A percentile compares a stretch with the other conserved stretches of the same genome.
phyloP scores from a whole-genome alignment of 2,329 filamentous ascomycete genomes.

The Pyricularia sp. region DNA sequence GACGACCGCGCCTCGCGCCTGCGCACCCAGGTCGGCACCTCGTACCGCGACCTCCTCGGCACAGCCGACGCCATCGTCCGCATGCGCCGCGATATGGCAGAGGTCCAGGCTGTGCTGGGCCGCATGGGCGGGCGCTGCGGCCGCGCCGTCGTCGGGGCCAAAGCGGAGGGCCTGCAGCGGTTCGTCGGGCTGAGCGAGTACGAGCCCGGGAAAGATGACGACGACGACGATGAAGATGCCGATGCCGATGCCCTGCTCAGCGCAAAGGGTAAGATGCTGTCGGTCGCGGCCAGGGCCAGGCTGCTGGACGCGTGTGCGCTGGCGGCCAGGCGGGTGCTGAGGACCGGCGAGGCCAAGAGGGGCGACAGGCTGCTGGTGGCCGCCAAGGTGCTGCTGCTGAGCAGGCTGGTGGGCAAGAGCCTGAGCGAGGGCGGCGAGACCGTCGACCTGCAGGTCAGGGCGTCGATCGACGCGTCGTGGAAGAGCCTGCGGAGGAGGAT shows the following conservation, averaged over 20 bases:
- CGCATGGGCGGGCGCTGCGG: conserved; percentile 72
- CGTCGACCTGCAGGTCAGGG: conserved; percentile 20
- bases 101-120: conserved; percentile 61
- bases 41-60: conserved; percentile 81
- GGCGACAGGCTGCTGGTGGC: conserved; percentile 46
- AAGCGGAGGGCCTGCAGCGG: conserved; percentile 45
- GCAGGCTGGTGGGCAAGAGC: conserved; percentile 65
- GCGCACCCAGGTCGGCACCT: conserved; percentile 54
- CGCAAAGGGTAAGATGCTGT: neutral
- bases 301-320: conserved; percentile 43
- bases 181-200: conserved; percentile 26
- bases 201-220: conserved; percentile 4
- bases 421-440: conserved; percentile 41
- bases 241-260: conserved; percentile 7
- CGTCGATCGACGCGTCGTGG: conserved; percentile 48
- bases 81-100: conserved; percentile 72
- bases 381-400: conserved; percentile 67
- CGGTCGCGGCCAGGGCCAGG: conserved; percentile 31
- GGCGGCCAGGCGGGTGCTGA: conserved; percentile 38
- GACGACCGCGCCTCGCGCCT: conserved; percentile 54
- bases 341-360: conserved; percentile 22
- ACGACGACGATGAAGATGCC: conserved; percentile 14
- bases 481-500: conserved; percentile 59
- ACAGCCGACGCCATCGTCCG: conserved; percentile 90
- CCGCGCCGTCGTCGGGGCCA: conserved; percentile 54